Conservation (phyloP, 805 yeast genomes). For the Saccharomycopsis sp. region DNA sequence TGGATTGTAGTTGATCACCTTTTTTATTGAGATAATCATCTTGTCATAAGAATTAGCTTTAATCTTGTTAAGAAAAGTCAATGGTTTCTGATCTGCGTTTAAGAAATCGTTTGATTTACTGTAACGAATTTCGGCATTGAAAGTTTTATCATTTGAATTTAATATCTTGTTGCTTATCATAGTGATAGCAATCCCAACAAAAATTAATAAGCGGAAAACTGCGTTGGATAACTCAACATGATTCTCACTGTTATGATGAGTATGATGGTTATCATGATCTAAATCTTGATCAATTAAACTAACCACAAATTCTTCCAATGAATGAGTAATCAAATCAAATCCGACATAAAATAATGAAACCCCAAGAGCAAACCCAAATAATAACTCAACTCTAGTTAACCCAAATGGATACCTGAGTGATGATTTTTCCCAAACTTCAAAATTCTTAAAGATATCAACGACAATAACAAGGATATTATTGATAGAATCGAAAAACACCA, state of each 20-base stretch:
- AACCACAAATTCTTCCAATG: conserved; percentile 65
- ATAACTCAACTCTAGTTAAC: conserved; percentile 80
- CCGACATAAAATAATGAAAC: conserved; percentile 88
- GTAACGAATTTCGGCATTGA: not conserved
- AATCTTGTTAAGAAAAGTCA: not conserved
- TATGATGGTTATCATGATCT: conserved; percentile 27
- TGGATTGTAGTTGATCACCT: conserved; percentile 1
- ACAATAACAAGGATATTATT: conserved; percentile 62
- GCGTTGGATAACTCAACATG: conserved; percentile 24
- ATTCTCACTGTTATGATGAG: conserved; percentile 26
- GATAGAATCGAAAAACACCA: conserved; percentile 79
- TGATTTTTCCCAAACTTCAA: conserved; percentile 83
- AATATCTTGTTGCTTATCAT: conserved; percentile 26
- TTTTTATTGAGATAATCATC: conserved; percentile 1
- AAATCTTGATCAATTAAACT: conserved; percentile 23
- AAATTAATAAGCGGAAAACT: conserved; percentile 28
- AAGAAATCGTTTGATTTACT: conserved; percentile 12
- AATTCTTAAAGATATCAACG: conserved; percentile 81
- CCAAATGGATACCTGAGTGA: conserved; percentile 89
- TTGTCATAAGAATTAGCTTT: conserved; percentile 10
- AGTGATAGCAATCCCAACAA: conserved; percentile 27
- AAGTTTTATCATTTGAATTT: conserved; percentile 9
- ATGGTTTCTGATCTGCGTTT: not conserved
- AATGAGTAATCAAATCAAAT: conserved; percentile 77
- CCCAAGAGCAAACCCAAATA: conserved; percentile 80